Conservation (phyloP, 2,329 filamentous ascomycete genomes). For the Aspergillus sp. region DNA sequence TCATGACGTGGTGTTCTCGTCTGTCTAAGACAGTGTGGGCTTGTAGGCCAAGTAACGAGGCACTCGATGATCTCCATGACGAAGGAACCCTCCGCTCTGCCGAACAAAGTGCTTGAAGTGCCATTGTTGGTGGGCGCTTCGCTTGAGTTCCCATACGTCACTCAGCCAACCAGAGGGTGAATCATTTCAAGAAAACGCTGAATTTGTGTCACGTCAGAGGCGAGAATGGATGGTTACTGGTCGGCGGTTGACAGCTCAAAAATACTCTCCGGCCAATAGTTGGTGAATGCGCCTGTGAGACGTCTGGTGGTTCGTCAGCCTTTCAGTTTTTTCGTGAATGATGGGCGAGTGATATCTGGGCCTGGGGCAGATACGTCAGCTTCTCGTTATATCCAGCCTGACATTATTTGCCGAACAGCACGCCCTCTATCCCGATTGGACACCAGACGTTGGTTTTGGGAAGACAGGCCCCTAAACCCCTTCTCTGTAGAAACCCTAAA, state of each 20-base stretch:
- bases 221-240: neutral
- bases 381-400: neutral
- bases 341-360: neutral
- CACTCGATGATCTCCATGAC: neutral
- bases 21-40: neutral
- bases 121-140: constrained; percentile 4
- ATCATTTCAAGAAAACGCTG: neutral
- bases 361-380: neutral
- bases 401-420: neutral
- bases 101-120: neutral
- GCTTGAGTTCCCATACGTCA: neutral
- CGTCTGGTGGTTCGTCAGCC: neutral
- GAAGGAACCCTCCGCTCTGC: neutral
- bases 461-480: neutral
- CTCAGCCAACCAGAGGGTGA: neutral
- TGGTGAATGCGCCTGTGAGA: neutral
- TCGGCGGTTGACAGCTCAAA: neutral
- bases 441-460: neutral
- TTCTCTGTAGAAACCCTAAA: too few relatives aligned
- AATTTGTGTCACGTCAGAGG: neutral
- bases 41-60: neutral
- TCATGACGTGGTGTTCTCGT: neutral
- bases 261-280: neutral
- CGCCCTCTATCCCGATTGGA: neutral
- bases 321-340: neutral